A percentile compares a stretch with the other conserved stretches of the same genome.
Conservation (phyloP, 495 filamentous ascomycete species). For the Acidomyces sp. region DNA sequence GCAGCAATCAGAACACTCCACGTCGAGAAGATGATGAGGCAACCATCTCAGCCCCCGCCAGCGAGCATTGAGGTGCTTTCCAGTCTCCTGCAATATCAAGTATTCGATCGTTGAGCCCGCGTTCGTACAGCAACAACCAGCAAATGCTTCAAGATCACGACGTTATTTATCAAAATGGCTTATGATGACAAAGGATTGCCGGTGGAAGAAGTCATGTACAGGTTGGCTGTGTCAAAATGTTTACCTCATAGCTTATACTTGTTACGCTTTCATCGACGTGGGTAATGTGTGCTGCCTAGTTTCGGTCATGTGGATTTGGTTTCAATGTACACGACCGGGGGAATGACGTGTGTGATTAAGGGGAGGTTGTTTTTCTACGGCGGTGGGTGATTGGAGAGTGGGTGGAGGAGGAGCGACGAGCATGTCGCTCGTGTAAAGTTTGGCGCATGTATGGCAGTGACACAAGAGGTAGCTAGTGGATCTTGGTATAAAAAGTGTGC, state of each 20-base stretch:
- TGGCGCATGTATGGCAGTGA: too few relatives aligned
- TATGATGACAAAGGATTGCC: not conserved
- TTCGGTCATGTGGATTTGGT: not conserved
- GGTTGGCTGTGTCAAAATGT: not conserved
- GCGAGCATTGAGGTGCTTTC: constrained; percentile 6
- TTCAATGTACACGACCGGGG: too few relatives aligned
- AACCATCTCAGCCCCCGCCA: constrained; percentile 14
- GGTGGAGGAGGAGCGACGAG: too few relatives aligned
- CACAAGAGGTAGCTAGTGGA: too few relatives aligned
- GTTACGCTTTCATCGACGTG: not conserved
- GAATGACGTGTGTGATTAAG: too few relatives aligned
- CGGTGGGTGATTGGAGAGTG: too few relatives aligned
- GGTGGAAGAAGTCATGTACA: not conserved
- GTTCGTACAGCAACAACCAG: not conserved
- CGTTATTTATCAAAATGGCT: not conserved
- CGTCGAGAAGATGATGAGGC: constrained; percentile 14
- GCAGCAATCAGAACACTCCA: constrained; percentile 9
- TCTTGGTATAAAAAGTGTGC: too few relatives aligned
- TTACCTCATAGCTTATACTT: not conserved
- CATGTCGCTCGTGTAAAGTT: too few relatives aligned
- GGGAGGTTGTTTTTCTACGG: too few relatives aligned
- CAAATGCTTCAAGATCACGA: not conserved
- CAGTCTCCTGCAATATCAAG: too few relatives aligned
- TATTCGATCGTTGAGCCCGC: not conserved
- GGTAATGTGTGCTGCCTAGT: constrained; percentile 17